Evolutionary conservation across 148 eudicot genomes (phyloP), one percentile per base, ranked within the genome.

Genomic region (Chenopodium quinoa): DNA sequence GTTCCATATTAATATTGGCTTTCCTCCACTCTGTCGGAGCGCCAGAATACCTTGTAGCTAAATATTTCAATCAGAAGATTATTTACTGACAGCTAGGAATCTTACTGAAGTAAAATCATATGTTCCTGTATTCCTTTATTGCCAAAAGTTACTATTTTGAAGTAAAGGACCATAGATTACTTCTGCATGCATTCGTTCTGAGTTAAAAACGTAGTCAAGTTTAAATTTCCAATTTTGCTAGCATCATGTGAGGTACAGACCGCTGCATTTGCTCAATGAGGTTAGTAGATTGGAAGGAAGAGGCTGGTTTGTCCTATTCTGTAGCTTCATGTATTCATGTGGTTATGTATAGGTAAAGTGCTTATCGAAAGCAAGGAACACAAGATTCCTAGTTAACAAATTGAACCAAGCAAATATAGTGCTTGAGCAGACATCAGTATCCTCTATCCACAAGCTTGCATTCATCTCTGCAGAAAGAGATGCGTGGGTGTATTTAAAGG

Each of bases 1-100:
- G 69, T 44, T 69, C 67, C 52, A 48, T 48, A 48, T 34, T 34
- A 56, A 63, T 75, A 60, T 80, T 80, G 77, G 82, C 64, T 82
- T 62, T 34, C 27, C 76, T 62, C 77, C 47, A 44, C 20, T 19
- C 58, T 80, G 69, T 46, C 4, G 73, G 73, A 75, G 73, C 16
- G 77, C 83, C 52, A 27, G 63, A 74, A 46, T 79, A 52, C 48
- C 27, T 62, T 80, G 77, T 80, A 79, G 70, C 54, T 34, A 81
- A 23, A 60, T 78, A 54, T 47, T 56, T 7, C 71, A 48, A 52
- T 62, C 27, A 66, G 73, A 20, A 65, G 44, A 73, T 75, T 50
- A 65, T 81, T 50, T 66, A 9, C 29, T 22, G 76, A 17, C 70
- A 17, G 16, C 56, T 62, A 5, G 20, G 9, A 65, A 9, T 23